Evolutionary conservation across 2,329 filamentous ascomycete species (phyloP), one percentile per base, ranked within the genome.

Genomic region (Alternaria alternata): DNA sequence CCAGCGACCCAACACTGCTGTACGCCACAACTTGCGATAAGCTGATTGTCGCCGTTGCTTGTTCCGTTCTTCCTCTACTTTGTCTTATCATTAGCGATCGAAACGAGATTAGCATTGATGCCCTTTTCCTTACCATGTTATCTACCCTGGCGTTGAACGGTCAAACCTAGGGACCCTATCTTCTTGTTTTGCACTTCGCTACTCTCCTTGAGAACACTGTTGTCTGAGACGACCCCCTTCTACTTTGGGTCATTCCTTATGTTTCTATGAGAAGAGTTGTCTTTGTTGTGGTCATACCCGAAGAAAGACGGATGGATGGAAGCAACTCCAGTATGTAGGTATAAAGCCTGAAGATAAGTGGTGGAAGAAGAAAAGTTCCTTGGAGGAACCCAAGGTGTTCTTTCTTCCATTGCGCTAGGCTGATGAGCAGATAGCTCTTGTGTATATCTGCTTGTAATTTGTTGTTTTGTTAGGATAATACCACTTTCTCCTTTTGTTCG

Each of bases 1-100:
- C 12, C 62, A 63, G 18, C 67, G 72, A 53, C 71, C 69, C 38
- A 65, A 59, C 54, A 68, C 65, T 46, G 43, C 58, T 38, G 39
- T 67, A n/a, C 62, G 66, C 38, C 58, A 61, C 36, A 56, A 60
- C 41, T 38, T 49, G 22, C 64, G 49, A 24, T 66, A 48, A 58
- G 54, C 34, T 14, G 16, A 41, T 28, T 44, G 24, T 22, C 41
- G 20, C 26, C 12, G 34, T 28, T 41, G 34, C 30, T 18, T 44
- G 42, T 43, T 22, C 24, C 43, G 11, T 61, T 63, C 43, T 47
- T 56, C 28, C 5, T 49, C 51, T 52, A 24, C 47, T 55, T 57
- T 61, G 42, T 41, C 43, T 63, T 57, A 61, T 61, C 57, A 63
- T 63, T 63, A 62, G 58, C 62, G 54, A 59, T 59, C 49, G 41